These are phyloP conservation scores for Podospora bellae-mahoneyi DNA, from an alignment of 495 filamentous ascomycete genomes.

Conservation along the genomic window DNA sequence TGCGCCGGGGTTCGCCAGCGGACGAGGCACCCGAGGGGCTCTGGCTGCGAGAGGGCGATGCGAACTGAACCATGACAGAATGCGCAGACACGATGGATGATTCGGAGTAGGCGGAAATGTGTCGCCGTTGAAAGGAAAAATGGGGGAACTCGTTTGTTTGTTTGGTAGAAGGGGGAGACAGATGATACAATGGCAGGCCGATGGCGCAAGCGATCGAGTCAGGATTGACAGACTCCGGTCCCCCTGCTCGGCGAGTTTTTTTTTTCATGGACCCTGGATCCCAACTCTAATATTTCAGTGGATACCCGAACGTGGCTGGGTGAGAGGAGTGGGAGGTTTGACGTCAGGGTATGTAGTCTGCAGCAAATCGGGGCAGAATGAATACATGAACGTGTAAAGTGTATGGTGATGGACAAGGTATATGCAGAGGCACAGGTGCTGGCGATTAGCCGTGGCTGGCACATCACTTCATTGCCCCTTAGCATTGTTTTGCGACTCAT, in stretches of 20 bases:
- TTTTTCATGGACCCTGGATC: conserved; percentile 2
- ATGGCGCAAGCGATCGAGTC: conserved; percentile 11
- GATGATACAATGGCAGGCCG: conserved; percentile 1
- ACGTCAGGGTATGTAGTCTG: too few relatives aligned
- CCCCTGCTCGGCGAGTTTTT: conserved; percentile 18
- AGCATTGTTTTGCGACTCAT: not conserved
- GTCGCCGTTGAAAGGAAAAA: not conserved
- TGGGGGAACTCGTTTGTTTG: not conserved
- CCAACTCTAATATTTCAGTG: not conserved
- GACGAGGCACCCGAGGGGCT: conserved; percentile 25
- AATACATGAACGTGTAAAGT: too few relatives aligned
- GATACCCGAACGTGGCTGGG: not conserved
- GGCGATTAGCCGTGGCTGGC: too few relatives aligned
- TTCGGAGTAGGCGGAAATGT: not conserved
- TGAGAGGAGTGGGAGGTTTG: not conserved
- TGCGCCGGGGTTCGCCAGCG: conserved; percentile 17
- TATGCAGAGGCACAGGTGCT: too few relatives aligned
- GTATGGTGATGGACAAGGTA: too few relatives aligned
- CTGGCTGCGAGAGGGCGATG: conserved; percentile 21
- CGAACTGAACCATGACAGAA: conserved; percentile 22
- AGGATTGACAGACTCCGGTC: conserved; percentile 9
- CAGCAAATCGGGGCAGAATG: too few relatives aligned
- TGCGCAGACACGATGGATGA: not conserved
- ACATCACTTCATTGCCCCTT: not conserved
- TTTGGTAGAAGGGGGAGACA: not conserved